Percentiles rank a stretch among this genome's conserved stretches.
These are phyloP conservation scores for Hymenoscyphus repandus DNA, from an alignment of 2,329 filamentous ascomycete species.

Conservation along the genomic window DNA sequence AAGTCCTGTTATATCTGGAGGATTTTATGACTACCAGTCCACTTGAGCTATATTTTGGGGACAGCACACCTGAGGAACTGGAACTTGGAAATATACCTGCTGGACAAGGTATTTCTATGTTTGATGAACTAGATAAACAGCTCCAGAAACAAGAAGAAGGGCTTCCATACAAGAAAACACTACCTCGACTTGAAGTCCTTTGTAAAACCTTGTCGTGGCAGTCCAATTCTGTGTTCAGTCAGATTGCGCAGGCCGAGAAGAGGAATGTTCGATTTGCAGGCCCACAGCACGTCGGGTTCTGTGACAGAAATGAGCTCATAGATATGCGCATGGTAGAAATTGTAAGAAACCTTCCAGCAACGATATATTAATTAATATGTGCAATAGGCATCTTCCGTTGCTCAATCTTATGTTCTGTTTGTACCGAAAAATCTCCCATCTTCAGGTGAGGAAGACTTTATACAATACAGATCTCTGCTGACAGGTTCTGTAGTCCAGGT, in stretches of 20 bases:
- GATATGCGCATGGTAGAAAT: conserved; percentile 26
- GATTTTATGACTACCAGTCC: conserved; percentile 62
- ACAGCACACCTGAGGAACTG: conserved; percentile 46
- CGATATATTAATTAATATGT: not conserved
- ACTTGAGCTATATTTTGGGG: conserved; percentile 55
- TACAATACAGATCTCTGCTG: not conserved
- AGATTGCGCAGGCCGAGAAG: conserved; percentile 65
- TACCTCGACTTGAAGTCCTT: conserved; percentile 60
- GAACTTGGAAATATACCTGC: conserved; percentile 40
- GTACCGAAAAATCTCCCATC: conserved; percentile 19
- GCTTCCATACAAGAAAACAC: conserved; percentile 39
- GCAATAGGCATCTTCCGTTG: conserved; percentile 15
- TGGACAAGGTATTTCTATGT: conserved; percentile 40
- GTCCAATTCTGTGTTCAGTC: conserved; percentile 56
- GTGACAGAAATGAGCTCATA: conserved; percentile 15
- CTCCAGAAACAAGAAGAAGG: conserved; percentile 27
- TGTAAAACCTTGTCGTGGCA: conserved; percentile 52
- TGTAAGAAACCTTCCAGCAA: conserved; percentile 13
- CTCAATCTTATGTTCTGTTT: conserved; percentile 21
- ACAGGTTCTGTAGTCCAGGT: conserved; percentile 25
- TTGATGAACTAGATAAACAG: conserved; percentile 40
- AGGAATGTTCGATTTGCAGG: conserved; percentile 63
- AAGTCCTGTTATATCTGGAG: conserved; percentile 73
- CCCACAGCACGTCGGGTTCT: conserved; percentile 28
- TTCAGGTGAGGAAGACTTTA: conserved; percentile 18